Percentiles rank a stretch among this genome's conserved stretches.
Conservation (phyloP, 345 rosid genomes). For the Salix koriyanagi region DNA sequence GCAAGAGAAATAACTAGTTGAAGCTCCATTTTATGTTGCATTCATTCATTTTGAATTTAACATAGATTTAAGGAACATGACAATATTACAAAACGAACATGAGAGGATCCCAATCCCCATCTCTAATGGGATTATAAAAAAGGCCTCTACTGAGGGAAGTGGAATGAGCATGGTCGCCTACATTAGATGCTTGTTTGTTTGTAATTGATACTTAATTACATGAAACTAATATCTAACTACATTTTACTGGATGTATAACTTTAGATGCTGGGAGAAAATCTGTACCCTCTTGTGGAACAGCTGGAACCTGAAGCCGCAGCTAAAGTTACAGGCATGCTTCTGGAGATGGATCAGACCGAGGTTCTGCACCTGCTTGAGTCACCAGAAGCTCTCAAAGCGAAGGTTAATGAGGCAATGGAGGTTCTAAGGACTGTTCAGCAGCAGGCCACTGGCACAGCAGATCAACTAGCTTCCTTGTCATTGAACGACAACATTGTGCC, state of each 20-base stretch:
- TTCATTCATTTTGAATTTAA: background rate
- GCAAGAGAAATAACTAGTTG: background rate
- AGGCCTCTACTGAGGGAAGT: background rate
- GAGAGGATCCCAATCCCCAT: background rate
- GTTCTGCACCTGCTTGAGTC: conserved; percentile 91
- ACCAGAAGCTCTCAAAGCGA: conserved; percentile 79
- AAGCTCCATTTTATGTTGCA: background rate
- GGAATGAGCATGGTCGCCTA: background rate
- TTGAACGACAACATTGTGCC: conserved; percentile 60
- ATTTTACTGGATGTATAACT: background rate
- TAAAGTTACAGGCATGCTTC: conserved; percentile 92
- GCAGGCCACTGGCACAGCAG: conserved; percentile 57
- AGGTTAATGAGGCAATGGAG: conserved; percentile 97
- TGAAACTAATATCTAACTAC: background rate
- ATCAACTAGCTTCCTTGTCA: conserved; percentile 71
- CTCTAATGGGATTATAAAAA: background rate
- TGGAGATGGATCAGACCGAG: conserved; percentile 97
- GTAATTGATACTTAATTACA: background rate
- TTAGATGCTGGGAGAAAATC: conserved; percentile 93
- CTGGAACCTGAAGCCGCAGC: conserved; percentile 86
- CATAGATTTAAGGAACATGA: background rate
- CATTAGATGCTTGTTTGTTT: background rate
- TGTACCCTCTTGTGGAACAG: conserved; percentile 89
- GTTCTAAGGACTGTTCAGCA: conserved; percentile 76
- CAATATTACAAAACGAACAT: background rate